Evolutionary conservation across 2,329 filamentous ascomycete species (phyloP).

Genomic region (Phaeosphaeria sp.): DNA sequence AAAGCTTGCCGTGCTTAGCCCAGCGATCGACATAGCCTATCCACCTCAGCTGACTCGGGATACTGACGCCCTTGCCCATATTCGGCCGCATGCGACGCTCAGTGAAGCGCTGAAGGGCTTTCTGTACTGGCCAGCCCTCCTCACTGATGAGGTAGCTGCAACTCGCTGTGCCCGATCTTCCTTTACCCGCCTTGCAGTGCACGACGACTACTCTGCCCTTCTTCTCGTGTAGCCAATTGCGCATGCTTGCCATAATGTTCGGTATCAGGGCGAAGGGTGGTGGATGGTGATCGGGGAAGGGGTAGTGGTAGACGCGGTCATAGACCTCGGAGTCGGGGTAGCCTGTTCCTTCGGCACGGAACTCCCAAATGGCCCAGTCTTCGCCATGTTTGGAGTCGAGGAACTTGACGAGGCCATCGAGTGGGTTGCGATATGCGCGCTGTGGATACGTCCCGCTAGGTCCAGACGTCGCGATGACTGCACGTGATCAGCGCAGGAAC

Average conservation of each 20-base stretch:
- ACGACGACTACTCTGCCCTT: slow-evolving; percentile 79
- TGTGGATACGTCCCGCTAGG: slow-evolving; percentile 89
- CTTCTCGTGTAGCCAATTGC: slow-evolving; percentile 73
- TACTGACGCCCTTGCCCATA: slow-evolving; percentile 89
- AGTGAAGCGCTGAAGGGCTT: slow-evolving; percentile 74
- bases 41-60: slow-evolving; percentile 90
- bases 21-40: slow-evolving; percentile 88
- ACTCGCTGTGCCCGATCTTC: slow-evolving; percentile 84
- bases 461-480: slow-evolving; percentile 77
- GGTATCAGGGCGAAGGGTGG: slow-evolving; percentile 91
- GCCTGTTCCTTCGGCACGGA: slow-evolving; percentile 92
- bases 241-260: slow-evolving; percentile 89
- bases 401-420: slow-evolving; percentile 85
- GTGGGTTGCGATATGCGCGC: slow-evolving; percentile 90
- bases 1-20: slow-evolving; percentile 77
- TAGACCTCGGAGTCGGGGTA: slow-evolving; percentile 93
- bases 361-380: slow-evolving; percentile 97
- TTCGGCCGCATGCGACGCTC: slow-evolving; percentile 85
- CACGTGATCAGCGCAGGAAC: slow-evolving; percentile 46
- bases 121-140: slow-evolving; percentile 71
- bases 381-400: slow-evolving; percentile 80
- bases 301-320: slow-evolving; percentile 84
- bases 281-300: slow-evolving; percentile 96
- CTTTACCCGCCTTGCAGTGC: slow-evolving; percentile 97
- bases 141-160: slow-evolving; percentile 92